A percentile compares a stretch with the other conserved stretches of the same genome.
Conservation (phyloP, 352 stramenopile genomes). For the Pythium volutum region DNA sequence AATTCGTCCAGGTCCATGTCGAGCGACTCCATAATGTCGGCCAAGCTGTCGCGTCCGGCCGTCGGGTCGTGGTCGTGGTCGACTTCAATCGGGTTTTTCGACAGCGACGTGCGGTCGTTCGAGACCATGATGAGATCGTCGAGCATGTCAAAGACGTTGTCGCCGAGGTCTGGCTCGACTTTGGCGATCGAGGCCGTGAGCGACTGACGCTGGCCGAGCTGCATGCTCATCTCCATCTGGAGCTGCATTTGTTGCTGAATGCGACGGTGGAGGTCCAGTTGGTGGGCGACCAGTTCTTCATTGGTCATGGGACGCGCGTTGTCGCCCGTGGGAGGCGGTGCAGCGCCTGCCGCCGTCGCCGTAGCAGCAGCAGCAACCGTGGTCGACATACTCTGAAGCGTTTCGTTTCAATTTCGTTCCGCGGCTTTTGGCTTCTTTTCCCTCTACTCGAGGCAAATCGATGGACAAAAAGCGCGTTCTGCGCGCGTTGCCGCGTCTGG, state of each 20-base stretch:
- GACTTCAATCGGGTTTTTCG: conserved; percentile 43
- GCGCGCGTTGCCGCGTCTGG: conserved; percentile 8
- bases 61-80: conserved; percentile 32
- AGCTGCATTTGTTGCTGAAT: conserved; percentile 88
- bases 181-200: conserved; percentile 63
- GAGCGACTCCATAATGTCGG: conserved; percentile 81
- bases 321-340: conserved; percentile 17
- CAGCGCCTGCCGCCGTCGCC: conserved; percentile 16
- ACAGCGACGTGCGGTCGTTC: conserved; percentile 59
- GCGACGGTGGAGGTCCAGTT: conserved; percentile 79
- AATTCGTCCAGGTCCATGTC: conserved; percentile 86
- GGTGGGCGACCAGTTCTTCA: conserved; percentile 74
- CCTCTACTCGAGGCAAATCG: too few relatives aligned
- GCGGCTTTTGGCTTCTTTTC: too few relatives aligned
- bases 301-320: conserved; percentile 54
- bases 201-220: conserved; percentile 51
- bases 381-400: too few relatives aligned
- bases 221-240: conserved; percentile 83
- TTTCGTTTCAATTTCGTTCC: too few relatives aligned
- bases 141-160: conserved; percentile 88
- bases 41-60: conserved; percentile 59
- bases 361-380: conserved; percentile 3
- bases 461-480: conserved; percentile 21
- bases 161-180: conserved; percentile 74
- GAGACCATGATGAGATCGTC: conserved; percentile 86